phyloP scores from a whole-genome alignment of 495 filamentous ascomycete species.

The Tetracladium marchalianum region DNA sequence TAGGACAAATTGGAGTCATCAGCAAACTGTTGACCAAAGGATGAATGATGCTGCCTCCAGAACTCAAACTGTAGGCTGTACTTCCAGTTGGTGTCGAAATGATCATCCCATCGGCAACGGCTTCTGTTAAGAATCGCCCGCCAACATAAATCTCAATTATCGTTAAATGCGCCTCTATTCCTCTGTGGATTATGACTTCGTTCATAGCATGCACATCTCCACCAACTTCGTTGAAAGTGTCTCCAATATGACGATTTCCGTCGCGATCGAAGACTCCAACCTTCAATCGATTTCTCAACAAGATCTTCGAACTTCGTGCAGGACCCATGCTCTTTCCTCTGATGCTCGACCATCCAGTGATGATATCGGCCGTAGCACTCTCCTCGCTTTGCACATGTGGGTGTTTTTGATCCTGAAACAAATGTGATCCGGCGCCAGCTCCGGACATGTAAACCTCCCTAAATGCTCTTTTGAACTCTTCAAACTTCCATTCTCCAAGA shows the following conservation, averaged over 20 bases:
- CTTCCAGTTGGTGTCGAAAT: constrained; percentile 88
- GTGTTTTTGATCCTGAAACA: constrained; percentile 19
- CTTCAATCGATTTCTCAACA: constrained; percentile 77
- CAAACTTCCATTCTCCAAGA: constrained; percentile 91
- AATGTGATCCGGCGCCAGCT: constrained; percentile 29
- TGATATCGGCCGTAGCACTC: constrained; percentile 15
- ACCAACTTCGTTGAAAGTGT: constrained; percentile 17
- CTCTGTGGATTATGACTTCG: constrained; percentile 88
- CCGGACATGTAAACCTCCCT: constrained; percentile 91
- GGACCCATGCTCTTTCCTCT: constrained; percentile 76
- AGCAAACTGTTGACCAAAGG: constrained; percentile 79
- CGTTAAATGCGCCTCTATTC: constrained; percentile 77
- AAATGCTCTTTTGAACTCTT: constrained; percentile 82
- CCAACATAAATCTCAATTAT: constrained; percentile 83
- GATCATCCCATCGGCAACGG: constrained; percentile 90
- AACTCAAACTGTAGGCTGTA: constrained; percentile 88
- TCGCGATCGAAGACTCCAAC: constrained; percentile 65
- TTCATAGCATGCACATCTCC: constrained; percentile 80
- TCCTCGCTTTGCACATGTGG: constrained; percentile 33
- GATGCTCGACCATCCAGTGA: constrained; percentile 59
- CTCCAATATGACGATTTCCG: constrained; percentile 36
- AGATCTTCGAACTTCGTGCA: constrained; percentile 60
- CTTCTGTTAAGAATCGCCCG: constrained; percentile 78
- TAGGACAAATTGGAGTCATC: constrained; percentile 88
- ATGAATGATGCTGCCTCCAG: constrained; percentile 91